Evolutionary conservation across 768 basidiomycete genomes (phyloP).

Genomic region (Hortiboletus campestris): DNA sequence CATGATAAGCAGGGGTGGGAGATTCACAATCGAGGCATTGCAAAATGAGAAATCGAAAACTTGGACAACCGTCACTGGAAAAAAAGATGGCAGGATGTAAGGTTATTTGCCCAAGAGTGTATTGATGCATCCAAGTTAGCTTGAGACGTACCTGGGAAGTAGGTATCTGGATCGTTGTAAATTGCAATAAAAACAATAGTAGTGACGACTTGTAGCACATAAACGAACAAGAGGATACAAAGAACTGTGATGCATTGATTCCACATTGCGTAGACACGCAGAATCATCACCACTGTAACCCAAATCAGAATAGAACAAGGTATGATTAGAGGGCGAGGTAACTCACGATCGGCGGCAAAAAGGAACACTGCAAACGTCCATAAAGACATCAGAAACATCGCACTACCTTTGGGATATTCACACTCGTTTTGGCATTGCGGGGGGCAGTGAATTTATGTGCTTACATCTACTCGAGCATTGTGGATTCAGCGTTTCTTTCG

Average conservation of each 20-base stretch:
- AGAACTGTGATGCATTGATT: background rate
- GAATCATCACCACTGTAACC: background rate
- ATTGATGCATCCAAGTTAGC: background rate
- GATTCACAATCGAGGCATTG: background rate
- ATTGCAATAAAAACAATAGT: background rate
- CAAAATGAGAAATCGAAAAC: background rate
- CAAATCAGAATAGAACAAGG: background rate
- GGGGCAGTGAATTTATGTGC: background rate
- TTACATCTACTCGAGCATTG: background rate
- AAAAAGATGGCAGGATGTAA: background rate
- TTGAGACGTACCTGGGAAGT: background rate
- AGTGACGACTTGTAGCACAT: background rate
- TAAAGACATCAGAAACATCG: background rate
- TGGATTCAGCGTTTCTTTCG: background rate
- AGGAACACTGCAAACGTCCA: background rate
- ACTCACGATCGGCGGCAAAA: background rate
- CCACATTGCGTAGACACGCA: conserved; percentile 5
- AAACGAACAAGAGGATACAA: background rate
- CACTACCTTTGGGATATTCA: background rate
- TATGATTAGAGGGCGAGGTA: too few relatives aligned
- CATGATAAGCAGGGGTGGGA: background rate
- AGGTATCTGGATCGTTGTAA: background rate
- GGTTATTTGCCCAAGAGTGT: too few relatives aligned
- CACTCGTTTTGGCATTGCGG: background rate
- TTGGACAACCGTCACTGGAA: background rate